phyloP scores from a whole-genome alignment of 1,284 basidiomycete species.

The Pseudomicrostroma phylloplanum region DNA sequence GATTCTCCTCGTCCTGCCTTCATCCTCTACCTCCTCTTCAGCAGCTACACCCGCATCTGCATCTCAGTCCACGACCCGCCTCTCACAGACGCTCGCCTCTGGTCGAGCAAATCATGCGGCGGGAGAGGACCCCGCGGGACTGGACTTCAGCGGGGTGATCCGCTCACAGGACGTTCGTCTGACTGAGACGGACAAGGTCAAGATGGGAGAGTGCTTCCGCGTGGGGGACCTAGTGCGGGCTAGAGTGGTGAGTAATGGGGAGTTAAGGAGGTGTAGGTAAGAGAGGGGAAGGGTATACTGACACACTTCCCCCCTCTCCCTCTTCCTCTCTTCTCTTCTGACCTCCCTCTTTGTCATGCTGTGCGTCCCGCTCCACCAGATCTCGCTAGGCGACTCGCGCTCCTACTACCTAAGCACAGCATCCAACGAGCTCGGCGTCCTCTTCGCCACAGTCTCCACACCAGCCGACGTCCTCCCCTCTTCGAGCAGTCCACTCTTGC shows the following conservation, averaged over 20 bases:
- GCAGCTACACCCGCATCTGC: slow-evolving; percentile 18
- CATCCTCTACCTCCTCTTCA: slow-evolving; percentile 20
- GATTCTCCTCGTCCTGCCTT: slow-evolving; percentile 84
- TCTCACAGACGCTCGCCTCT: slow-evolving; percentile 18
- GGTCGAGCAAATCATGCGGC: slow-evolving; percentile 44
- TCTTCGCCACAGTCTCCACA: slow-evolving; percentile 43
- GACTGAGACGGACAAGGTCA: slow-evolving; percentile 86
- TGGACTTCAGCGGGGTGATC: slow-evolving; percentile 80
- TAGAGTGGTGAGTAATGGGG: slow-evolving; percentile 64
- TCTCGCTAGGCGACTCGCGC: slow-evolving; percentile 52
- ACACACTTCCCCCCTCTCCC: neutral
- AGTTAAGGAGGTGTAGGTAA: too few species aligned
- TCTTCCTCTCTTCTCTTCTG: neutral
- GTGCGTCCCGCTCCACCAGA: slow-evolving; percentile 21
- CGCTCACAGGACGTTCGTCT: slow-evolving; percentile 70
- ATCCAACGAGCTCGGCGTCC: slow-evolving; percentile 82
- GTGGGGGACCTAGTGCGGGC: slow-evolving; percentile 93
- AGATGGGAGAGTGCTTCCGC: slow-evolving; percentile 87
- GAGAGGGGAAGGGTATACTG: neutral
- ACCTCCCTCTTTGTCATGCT: neutral
- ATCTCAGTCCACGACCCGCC: neutral
- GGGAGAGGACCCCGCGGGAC: slow-evolving; percentile 33
- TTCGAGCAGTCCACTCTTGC: neutral
- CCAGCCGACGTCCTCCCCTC: slow-evolving; percentile 3
- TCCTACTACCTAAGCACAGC: slow-evolving; percentile 88